These are phyloP conservation scores for Cystobasidiopsis lactophilus DNA, from an alignment of 768 basidiomycete species.

Conservation along the genomic window DNA sequence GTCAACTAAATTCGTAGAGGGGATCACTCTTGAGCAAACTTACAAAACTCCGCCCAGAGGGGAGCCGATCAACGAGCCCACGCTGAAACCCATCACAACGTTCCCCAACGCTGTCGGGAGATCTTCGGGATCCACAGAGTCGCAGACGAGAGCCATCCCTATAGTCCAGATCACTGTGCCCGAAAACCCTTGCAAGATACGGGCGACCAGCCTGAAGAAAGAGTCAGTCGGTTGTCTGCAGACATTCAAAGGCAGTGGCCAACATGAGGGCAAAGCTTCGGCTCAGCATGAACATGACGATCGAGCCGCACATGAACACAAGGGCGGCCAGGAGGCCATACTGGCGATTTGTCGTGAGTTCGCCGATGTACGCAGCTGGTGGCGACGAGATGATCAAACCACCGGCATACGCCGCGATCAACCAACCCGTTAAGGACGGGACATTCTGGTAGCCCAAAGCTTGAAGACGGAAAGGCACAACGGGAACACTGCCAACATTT, in stretches of 20 bases:
- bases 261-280: constrained; percentile 8
- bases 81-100: not conserved
- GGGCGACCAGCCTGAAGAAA: constrained; percentile 7
- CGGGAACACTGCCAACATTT: constrained; percentile 14
- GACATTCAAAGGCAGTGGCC: constrained; percentile 13
- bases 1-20: not conserved
- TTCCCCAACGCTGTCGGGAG: not conserved
- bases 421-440: constrained; percentile 15
- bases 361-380: constrained; percentile 9
- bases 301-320: constrained; percentile 16
- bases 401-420: constrained; percentile 16
- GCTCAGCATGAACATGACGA: constrained; percentile 17
- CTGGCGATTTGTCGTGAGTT: constrained; percentile 9
- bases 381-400: constrained; percentile 15
- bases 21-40: not conserved
- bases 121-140: not conserved
- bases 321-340: constrained; percentile 10
- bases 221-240: not conserved
- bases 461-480: constrained; percentile 16
- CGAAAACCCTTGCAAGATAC: constrained; percentile 13
- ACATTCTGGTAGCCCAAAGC: constrained; percentile 16
- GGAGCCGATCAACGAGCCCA: not conserved
- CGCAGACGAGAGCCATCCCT: constrained; percentile 1
- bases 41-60: not conserved
- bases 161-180: constrained; percentile 14